phyloP scores from a whole-genome alignment of 352 stramenopile genomes.

The Pythium grandisporangium region DNA sequence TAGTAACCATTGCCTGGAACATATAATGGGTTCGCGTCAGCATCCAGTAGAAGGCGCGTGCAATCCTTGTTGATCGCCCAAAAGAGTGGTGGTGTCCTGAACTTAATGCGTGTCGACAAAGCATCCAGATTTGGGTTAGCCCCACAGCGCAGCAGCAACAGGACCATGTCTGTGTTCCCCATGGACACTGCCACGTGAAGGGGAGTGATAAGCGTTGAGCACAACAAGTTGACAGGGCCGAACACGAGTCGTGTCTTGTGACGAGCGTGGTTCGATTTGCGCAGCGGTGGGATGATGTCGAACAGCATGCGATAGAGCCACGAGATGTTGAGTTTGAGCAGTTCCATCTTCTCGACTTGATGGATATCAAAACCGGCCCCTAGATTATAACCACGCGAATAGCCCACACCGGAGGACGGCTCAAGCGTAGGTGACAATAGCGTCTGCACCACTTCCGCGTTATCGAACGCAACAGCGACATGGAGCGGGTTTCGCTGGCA shows the following conservation, averaged over 20 bases:
- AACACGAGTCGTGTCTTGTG: constrained; percentile 35
- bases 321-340: constrained; percentile 50
- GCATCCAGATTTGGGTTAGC: constrained; percentile 49
- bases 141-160: constrained; percentile 45
- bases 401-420: too few species aligned
- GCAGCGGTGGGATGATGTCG: constrained; percentile 41
- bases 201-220: constrained; percentile 56
- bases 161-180: constrained; percentile 54
- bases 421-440: constrained; percentile 34
- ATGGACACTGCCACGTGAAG: constrained; percentile 68
- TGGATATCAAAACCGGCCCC: constrained; percentile 81
- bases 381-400: too few species aligned
- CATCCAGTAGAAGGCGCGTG: constrained; percentile 46
- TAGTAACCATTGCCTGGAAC: constrained; percentile 47
- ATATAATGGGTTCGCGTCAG: constrained; percentile 56
- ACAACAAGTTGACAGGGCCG: constrained; percentile 41
- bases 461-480: constrained; percentile 63
- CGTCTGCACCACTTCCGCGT: constrained; percentile 50
- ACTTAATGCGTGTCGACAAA: constrained; percentile 43
- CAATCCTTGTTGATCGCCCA: constrained; percentile 68
- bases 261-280: constrained; percentile 30
- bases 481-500: constrained; percentile 70
- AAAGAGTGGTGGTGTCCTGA: constrained; percentile 55
- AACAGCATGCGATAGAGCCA: constrained; percentile 68
- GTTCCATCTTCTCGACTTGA: constrained; percentile 63